These are phyloP conservation scores for Alternaria arborescens DNA, from an alignment of 2,329 filamentous ascomycete species.

Conservation along the genomic window DNA sequence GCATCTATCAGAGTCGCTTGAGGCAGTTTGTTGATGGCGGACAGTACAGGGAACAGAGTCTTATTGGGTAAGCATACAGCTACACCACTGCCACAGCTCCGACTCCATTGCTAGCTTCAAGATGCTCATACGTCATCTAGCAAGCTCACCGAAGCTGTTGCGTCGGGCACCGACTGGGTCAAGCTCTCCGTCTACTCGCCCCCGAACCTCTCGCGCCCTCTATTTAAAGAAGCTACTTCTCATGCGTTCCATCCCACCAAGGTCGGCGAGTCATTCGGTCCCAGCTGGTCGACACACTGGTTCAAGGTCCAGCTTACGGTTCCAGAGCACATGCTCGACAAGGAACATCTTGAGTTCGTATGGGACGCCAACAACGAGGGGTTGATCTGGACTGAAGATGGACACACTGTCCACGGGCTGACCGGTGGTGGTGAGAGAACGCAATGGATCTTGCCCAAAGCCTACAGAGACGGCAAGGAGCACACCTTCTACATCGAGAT, in stretches of 20 bases:
- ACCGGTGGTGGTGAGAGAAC: constrained; percentile 88
- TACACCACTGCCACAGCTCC: not conserved
- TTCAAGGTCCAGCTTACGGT: constrained; percentile 85
- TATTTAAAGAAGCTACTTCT: constrained; percentile 83
- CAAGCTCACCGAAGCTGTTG: constrained; percentile 75
- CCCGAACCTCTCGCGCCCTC: constrained; percentile 78
- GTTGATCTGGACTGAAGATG: constrained; percentile 90
- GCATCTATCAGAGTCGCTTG: constrained; percentile 86
- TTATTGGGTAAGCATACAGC: constrained; percentile 68
- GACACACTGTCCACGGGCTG: constrained; percentile 88
- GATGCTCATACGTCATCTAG: constrained; percentile 51
- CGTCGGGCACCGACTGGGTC: constrained; percentile 76
- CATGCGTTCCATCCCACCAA: constrained; percentile 78
- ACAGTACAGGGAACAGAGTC: constrained; percentile 74
- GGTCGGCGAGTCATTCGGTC: constrained; percentile 83
- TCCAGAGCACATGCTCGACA: constrained; percentile 74
- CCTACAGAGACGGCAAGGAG: constrained; percentile 83
- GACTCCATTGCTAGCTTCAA: not conserved
- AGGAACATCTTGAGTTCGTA: constrained; percentile 89
- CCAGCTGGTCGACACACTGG: constrained; percentile 98
- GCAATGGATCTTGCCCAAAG: constrained; percentile 88
- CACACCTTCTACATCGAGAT: constrained; percentile 96
- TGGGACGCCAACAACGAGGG: constrained; percentile 97
- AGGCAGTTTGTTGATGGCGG: constrained; percentile 80
- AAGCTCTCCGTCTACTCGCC: constrained; percentile 88